Evolutionary conservation across 163 green algal species (phyloP).

Genomic region (Trebouxiophyceae sp.): DNA sequence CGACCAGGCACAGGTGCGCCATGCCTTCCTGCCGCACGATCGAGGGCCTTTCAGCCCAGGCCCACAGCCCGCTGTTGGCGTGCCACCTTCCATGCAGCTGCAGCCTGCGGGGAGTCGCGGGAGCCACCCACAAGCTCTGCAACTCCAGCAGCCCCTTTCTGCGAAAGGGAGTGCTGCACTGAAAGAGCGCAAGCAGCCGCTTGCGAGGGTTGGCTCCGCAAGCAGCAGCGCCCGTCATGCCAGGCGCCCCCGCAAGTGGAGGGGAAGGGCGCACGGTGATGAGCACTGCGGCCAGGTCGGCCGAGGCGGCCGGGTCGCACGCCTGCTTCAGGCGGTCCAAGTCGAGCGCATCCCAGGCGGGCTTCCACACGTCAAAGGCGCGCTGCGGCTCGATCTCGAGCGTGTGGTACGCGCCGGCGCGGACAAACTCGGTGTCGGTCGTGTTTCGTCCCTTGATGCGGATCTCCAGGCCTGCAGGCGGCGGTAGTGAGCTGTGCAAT

Average conservation of each 20-base stretch:
- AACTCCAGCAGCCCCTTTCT: too few species aligned
- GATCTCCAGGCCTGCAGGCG: slow-evolving; percentile 67
- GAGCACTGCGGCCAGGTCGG: slow-evolving; percentile 86
- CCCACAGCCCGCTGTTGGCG: too few species aligned
- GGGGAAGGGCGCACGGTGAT: slow-evolving; percentile 71
- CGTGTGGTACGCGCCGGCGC: slow-evolving; percentile 92
- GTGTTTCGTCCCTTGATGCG: slow-evolving; percentile 81
- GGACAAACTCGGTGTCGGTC: slow-evolving; percentile 86
- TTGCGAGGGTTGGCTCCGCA: too few species aligned
- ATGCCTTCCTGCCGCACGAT: slow-evolving; percentile 86
- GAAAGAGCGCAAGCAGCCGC: too few species aligned
- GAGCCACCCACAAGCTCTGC: too few species aligned
- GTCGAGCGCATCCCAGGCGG: slow-evolving; percentile 79
- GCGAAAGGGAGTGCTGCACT: too few species aligned
- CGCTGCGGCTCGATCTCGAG: slow-evolving; percentile 77
- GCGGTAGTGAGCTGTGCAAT: too few species aligned
- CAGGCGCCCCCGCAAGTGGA: too few species aligned
- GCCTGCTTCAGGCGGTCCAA: slow-evolving; percentile 64
- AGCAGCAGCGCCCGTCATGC: too few species aligned
- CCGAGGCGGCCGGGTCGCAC: slow-evolving; percentile 62
- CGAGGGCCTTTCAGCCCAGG: too few species aligned
- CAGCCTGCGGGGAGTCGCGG: too few species aligned
- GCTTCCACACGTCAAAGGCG: slow-evolving; percentile 78
- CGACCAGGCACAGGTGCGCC: slow-evolving; percentile 88
- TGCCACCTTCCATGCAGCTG: too few species aligned